Percentiles rank a stretch among this genome's conserved stretches.
These are phyloP conservation scores for Aspergillus sp. DNA, from an alignment of 2,329 filamentous ascomycete species.

Conservation along the genomic window DNA sequence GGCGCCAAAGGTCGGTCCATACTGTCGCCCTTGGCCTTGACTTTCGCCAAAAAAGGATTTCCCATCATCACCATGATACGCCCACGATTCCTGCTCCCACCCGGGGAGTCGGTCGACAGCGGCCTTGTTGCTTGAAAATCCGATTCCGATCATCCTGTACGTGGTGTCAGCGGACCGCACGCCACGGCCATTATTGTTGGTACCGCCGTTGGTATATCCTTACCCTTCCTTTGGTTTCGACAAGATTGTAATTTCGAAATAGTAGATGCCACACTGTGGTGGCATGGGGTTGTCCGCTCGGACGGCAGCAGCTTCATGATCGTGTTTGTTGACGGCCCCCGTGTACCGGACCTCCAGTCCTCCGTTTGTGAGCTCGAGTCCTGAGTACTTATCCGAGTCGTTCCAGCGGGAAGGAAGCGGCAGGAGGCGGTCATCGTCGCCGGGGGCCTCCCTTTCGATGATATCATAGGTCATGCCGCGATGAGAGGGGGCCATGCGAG, in stretches of 20 bases:
- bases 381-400: constrained; percentile 68
- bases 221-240: constrained; percentile 67
- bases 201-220: constrained; percentile 16
- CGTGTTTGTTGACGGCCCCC: constrained; percentile 56
- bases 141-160: constrained; percentile 49
- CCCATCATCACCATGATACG: constrained; percentile 66
- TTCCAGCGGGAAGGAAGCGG: constrained; percentile 83
- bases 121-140: constrained; percentile 59
- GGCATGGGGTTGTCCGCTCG: constrained; percentile 86
- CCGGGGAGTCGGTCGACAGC: constrained; percentile 60
- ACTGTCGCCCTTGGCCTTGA: constrained; percentile 53
- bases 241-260: constrained; percentile 73
- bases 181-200: no score
- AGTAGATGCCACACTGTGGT: constrained; percentile 86
- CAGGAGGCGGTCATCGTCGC: constrained; percentile 61
- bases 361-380: constrained; percentile 71
- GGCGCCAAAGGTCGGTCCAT: constrained; percentile 59
- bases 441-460: constrained; percentile 66
- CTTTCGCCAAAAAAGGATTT: constrained; percentile 60
- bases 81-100: constrained; percentile 65
- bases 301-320: constrained; percentile 76
- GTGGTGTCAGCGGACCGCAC: not conserved
- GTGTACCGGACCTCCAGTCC: constrained; percentile 68
- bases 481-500: constrained; percentile 62
- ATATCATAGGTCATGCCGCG: constrained; percentile 80